phyloP scores from a whole-genome alignment of 495 filamentous ascomycete genomes.

The Aspergillus nanangensis region DNA sequence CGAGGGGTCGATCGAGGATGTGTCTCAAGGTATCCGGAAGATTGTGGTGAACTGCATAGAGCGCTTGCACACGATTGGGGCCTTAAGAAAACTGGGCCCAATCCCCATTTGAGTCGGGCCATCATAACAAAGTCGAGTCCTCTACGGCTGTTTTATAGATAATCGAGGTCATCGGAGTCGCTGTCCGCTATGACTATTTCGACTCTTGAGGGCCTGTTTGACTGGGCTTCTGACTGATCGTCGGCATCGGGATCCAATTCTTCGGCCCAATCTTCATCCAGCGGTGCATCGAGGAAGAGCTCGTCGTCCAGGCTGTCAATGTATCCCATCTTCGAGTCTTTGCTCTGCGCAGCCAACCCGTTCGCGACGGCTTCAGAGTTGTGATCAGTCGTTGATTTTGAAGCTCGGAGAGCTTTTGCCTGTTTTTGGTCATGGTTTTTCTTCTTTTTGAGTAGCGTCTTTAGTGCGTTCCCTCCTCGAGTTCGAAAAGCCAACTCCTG shows the following conservation, averaged over 20 bases:
- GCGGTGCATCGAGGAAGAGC: slow-evolving; percentile 26
- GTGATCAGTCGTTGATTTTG: not conserved
- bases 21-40: slow-evolving; percentile 54
- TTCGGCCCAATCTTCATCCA: slow-evolving; percentile 34
- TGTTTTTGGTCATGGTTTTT: slow-evolving; percentile 22
- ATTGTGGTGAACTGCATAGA: slow-evolving; percentile 48
- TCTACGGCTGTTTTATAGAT: not conserved
- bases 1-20: slow-evolving; percentile 46
- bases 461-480: slow-evolving; percentile 62
- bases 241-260: slow-evolving; percentile 23
- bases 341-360: slow-evolving; percentile 2
- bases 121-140: too few species aligned
- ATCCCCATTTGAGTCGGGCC: slow-evolving; percentile 22
- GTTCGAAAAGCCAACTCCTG: slow-evolving; percentile 72
- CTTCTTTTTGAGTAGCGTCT: slow-evolving; percentile 54
- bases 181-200: slow-evolving; percentile 58
- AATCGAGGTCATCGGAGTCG: slow-evolving; percentile 49
- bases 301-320: slow-evolving; percentile 12
- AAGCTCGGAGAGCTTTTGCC: not conserved
- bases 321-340: not conserved
- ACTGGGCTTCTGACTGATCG: slow-evolving; percentile 7
- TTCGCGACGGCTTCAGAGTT: slow-evolving; percentile 3
- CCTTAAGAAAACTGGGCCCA: slow-evolving; percentile 38
- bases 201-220: slow-evolving; percentile 17
- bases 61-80: slow-evolving; percentile 28